A percentile compares a stretch with the other conserved stretches of the same genome.
phyloP scores from a whole-genome alignment of 192 early-diverging fungal species.

The Linderina pennispora region DNA sequence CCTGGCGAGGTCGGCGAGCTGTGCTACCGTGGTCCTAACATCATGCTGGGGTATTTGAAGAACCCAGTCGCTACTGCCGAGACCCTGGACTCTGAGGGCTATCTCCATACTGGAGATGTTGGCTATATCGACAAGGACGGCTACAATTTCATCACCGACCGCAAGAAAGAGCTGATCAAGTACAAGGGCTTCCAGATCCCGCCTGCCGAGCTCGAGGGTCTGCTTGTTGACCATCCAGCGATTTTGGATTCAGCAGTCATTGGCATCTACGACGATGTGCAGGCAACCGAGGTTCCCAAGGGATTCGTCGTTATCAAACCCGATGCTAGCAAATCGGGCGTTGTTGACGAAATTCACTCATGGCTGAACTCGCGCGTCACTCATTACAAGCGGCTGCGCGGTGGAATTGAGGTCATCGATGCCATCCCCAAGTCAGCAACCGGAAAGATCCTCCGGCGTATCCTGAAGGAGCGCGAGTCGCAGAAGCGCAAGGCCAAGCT shows the following conservation, averaged over 20 bases:
- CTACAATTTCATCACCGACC: conserved; percentile 50
- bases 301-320: neutral
- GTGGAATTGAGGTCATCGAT: neutral
- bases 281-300: conserved; percentile 28
- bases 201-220: conserved; percentile 71
- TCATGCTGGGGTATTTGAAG: conserved; percentile 76
- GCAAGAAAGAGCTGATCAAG: conserved; percentile 80
- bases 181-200: conserved; percentile 71
- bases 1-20: conserved; percentile 64
- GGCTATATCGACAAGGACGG: conserved; percentile 53
- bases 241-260: conserved; percentile 57
- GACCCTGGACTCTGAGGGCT: conserved; percentile 62
- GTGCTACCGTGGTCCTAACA: conserved; percentile 67
- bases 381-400: neutral
- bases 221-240: conserved; percentile 52
- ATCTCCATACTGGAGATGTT: conserved; percentile 71
- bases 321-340: neutral
- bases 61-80: conserved; percentile 61
- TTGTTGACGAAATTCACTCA: neutral
- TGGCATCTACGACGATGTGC: conserved; percentile 44
- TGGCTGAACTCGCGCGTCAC: neutral
- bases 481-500: neutral
- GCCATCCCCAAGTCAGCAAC: neutral
- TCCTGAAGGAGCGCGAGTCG: neutral
- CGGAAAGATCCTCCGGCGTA: neutral